Conservation (phyloP, 2,329 filamentous ascomycete species). For the Colletotrichum limetticola region DNA sequence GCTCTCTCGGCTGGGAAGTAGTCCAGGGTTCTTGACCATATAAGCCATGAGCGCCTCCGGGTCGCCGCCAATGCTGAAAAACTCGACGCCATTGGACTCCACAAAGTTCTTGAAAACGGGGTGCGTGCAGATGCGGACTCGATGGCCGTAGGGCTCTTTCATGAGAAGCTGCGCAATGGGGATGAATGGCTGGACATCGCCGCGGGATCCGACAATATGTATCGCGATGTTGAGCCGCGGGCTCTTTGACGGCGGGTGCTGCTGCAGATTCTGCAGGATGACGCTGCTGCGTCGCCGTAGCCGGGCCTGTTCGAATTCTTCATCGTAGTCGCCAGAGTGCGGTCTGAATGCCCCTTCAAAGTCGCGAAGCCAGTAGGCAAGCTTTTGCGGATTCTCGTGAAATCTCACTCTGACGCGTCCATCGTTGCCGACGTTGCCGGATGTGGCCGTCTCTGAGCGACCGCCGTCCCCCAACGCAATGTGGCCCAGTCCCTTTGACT, state of each 20-base stretch:
- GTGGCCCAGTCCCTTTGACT: constrained; percentile 42
- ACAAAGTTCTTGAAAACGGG: constrained; percentile 64
- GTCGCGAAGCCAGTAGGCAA: constrained; percentile 41
- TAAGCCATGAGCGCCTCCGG: constrained; percentile 59
- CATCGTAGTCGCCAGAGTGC: background rate
- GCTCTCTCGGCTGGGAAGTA: constrained; percentile 49
- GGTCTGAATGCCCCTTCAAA: constrained; percentile 34
- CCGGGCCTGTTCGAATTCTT: background rate
- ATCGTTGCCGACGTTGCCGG: constrained; percentile 42
- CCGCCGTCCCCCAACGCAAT: constrained; percentile 38
- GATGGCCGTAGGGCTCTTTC: constrained; percentile 55
- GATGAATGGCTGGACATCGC: constrained; percentile 63
- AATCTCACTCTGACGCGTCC: constrained; percentile 46
- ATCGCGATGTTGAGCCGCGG: constrained; percentile 46
- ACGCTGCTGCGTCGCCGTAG: constrained; percentile 19
- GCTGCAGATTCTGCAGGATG: constrained; percentile 15
- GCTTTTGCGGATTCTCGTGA: constrained; percentile 41
- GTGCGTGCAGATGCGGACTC: constrained; percentile 68
- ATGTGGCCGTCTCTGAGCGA: constrained; percentile 36
- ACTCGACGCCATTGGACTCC: constrained; percentile 62
- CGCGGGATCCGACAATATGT: constrained; percentile 46
- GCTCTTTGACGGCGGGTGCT: constrained; percentile 7
- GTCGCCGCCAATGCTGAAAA: constrained; percentile 67
- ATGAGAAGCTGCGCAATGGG: constrained; percentile 60
- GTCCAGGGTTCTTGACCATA: constrained; percentile 53